A percentile compares a stretch with the other conserved stretches of the same genome.
Evolutionary conservation across 306 rosid species (phyloP).

Genomic region (Prunus padus): DNA sequence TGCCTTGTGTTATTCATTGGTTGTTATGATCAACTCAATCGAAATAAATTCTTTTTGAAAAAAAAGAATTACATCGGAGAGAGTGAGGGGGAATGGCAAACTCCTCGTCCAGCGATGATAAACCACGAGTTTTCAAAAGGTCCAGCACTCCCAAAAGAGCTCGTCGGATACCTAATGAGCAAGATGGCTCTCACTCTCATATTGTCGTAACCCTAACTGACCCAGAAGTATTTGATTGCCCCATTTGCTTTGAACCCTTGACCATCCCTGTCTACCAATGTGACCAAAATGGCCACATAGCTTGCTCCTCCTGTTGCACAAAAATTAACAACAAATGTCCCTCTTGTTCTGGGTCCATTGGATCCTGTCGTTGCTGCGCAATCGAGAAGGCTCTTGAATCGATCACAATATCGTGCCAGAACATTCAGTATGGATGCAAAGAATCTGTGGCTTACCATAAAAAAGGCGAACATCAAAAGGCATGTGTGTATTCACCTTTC

Average conservation of each 20-base stretch:
- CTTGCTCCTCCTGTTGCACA: constrained; percentile 60
- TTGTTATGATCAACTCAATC: no score
- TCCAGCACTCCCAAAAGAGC: no score
- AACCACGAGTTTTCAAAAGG: no score
- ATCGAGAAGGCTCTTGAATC: constrained; percentile 68
- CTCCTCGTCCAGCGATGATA: no score
- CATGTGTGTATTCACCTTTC: constrained; percentile 52
- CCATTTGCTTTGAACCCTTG: background rate
- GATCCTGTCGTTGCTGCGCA: constrained; percentile 65
- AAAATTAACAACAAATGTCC: constrained; percentile 55
- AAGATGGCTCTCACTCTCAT: no score
- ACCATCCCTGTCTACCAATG: constrained; percentile 40
- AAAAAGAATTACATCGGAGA: no score
- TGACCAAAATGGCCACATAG: constrained; percentile 67
- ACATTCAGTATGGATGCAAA: constrained; percentile 52
- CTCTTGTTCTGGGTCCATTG: constrained; percentile 54
- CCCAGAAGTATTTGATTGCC: background rate
- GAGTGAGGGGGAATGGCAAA: no score
- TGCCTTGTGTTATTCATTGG: no score
- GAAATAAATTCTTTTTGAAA: no score
- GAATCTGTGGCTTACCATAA: constrained; percentile 30
- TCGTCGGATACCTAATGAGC: no score
- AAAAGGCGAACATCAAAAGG: constrained; percentile 51
- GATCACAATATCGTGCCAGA: constrained; percentile 44
- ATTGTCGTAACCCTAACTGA: background rate